A percentile compares a stretch with the other conserved stretches of the same genome.
Conservation (phyloP, 352 stramenopile species). For the Phytophthora sansomeana region DNA sequence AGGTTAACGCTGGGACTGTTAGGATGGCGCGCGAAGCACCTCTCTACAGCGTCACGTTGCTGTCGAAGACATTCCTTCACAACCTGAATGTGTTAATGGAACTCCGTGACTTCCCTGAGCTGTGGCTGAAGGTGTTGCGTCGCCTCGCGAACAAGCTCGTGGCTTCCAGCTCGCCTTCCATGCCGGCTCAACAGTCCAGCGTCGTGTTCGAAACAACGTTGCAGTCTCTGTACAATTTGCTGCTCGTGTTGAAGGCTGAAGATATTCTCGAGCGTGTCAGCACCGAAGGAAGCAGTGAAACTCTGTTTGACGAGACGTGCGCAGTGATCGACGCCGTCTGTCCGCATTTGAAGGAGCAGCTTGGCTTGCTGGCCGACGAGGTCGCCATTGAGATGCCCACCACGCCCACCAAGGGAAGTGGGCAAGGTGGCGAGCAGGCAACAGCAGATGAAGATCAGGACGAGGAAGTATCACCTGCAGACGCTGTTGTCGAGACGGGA, state of each 20-base stretch:
- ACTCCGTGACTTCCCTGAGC: conserved; percentile 64
- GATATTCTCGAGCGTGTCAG: conserved; percentile 68
- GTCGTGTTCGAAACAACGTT: conserved; percentile 88
- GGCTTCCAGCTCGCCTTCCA: conserved; percentile 43
- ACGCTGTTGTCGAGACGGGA: conserved; percentile 3
- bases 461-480: background rate
- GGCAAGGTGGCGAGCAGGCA: conserved; percentile 16
- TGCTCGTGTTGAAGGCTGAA: conserved; percentile 85
- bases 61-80: conserved; percentile 91
- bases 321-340: conserved; percentile 78
- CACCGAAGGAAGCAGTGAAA: conserved; percentile 50
- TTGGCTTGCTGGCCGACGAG: conserved; percentile 61
- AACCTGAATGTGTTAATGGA: conserved; percentile 80
- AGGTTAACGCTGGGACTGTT: conserved; percentile 68
- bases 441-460: conserved; percentile 2
- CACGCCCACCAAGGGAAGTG: conserved; percentile 16
- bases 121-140: conserved; percentile 83
- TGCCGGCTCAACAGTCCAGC: conserved; percentile 47
- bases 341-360: conserved; percentile 80
- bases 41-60: conserved; percentile 83
- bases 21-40: conserved; percentile 67
- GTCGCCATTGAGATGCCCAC: conserved; percentile 27
- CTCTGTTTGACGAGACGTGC: conserved; percentile 75
- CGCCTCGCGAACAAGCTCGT: conserved; percentile 80
- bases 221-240: conserved; percentile 87